Evolutionary conservation across 1,284 basidiomycete species (phyloP).

Genomic region (Boletus subluridellus): DNA sequence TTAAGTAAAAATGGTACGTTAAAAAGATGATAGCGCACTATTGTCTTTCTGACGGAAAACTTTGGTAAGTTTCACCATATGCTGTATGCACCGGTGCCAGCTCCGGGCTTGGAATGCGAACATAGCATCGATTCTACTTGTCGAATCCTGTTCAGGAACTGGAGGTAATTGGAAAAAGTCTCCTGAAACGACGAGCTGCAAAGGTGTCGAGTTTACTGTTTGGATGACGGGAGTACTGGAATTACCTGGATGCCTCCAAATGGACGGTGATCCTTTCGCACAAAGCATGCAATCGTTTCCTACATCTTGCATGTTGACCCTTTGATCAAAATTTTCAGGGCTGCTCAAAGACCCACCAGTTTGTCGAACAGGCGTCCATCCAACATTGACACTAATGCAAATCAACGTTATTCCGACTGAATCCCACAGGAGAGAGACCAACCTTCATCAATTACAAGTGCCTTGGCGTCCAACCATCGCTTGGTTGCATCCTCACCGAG

Average conservation of each 20-base stretch:
- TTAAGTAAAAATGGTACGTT: not conserved
- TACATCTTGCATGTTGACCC: conserved; percentile 5
- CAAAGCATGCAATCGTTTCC: conserved; percentile 44
- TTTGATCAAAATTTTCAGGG: not conserved
- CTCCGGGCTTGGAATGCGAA: conserved; percentile 69
- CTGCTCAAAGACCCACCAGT: conserved; percentile 40
- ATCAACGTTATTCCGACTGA: not conserved
- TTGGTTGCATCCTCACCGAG: conserved; percentile 41
- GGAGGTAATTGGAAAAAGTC: conserved; percentile 83
- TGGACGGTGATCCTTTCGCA: conserved; percentile 49
- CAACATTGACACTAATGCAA: conserved; percentile 53
- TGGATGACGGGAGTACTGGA: not conserved
- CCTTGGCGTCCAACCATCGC: conserved; percentile 52
- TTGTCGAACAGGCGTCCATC: conserved; percentile 64
- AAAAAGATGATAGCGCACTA: conserved; percentile 28
- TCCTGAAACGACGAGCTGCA: conserved; percentile 68
- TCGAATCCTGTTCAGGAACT: conserved; percentile 47
- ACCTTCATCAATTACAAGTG: conserved; percentile 73
- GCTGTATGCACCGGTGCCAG: conserved; percentile 51
- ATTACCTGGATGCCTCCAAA: conserved; percentile 74
- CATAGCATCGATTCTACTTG: conserved; percentile 32
- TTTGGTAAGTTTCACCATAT: conserved; percentile 37
- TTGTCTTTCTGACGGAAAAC: conserved; percentile 49
- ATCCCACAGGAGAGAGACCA: conserved; percentile 20
- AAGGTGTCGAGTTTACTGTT: conserved; percentile 2